Base-by-base conservation (phyloP, 106 monocot genomes). In the Platanthera guangdongensis region DNA sequence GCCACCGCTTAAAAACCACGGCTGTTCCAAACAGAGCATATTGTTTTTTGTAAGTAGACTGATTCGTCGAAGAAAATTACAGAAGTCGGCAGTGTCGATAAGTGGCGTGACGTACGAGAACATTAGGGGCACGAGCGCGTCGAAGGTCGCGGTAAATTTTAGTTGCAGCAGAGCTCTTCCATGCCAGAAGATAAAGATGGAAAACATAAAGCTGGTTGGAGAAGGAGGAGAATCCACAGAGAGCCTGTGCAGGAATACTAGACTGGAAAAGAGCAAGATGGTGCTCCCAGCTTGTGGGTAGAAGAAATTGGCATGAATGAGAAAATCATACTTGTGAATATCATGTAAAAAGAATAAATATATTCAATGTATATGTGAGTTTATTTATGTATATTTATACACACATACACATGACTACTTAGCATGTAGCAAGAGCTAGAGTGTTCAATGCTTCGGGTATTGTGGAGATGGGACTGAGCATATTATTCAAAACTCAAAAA, bases 91-190 rank as follows among this genome's bases (percentile, higher is more conserved):
- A 15, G 87, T 87, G 54, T 52, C 21, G 28, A 71, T 87, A 30
- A 80, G 77, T 59, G 25, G 63, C 15, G 79, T 87, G 65, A 28
- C 76, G 49, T 87, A 81, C 81, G 72, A 81, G 78, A 86, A 83
- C 83, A 83, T 86, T 59, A 80, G 63, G 74, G 86, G 86, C 15
- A 83, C 80, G 3, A 86, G 86, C 39, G 83, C 80, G 3, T 75
- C 83, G 10, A 22, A 68, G 6, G 83, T 86, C 5, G 80, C 86
- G 0, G 52, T 86, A 21, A 80, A 78, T 8, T 80, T 86, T 19
- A 75, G 76, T 32, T 86, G 86, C 81, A 86, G 86, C 75, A 60
- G 53, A 25, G 75, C 45, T 14, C 50, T 81, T 11, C 80, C 83
- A 12, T 86, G 86, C 67, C 59, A 50, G 10, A 75, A 78, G 21